These are phyloP conservation scores for Alternaria viburni DNA, from an alignment of 2,329 filamentous ascomycete species.

Conservation along the genomic window DNA sequence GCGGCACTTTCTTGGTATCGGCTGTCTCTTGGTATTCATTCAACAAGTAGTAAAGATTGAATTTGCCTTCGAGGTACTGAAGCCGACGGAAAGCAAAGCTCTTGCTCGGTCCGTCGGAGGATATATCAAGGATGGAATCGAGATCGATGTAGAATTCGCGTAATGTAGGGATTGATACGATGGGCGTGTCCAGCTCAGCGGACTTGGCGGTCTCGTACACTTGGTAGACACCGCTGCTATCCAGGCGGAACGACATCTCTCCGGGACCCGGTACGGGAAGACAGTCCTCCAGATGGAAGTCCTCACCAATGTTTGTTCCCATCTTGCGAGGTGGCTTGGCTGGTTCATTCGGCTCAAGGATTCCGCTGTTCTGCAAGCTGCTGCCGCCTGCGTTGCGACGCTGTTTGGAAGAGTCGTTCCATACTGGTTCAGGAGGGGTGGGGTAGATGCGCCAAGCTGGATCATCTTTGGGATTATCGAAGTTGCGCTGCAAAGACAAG, in stretches of 20 bases:
- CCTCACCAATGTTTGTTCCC: slow-evolving; percentile 87
- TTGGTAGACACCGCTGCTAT: slow-evolving; percentile 87
- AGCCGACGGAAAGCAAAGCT: slow-evolving; percentile 94
- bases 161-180: slow-evolving; percentile 86
- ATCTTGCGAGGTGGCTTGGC: slow-evolving; percentile 73
- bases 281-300: slow-evolving; percentile 83
- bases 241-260: slow-evolving; percentile 77
- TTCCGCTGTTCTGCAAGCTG: slow-evolving; percentile 48
- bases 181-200: slow-evolving; percentile 68
- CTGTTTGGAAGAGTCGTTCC: slow-evolving; percentile 67
- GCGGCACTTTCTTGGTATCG: slow-evolving; percentile 95
- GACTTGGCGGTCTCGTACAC: slow-evolving; percentile 77
- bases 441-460: slow-evolving; percentile 88
- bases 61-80: slow-evolving; percentile 96
- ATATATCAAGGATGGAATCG: slow-evolving; percentile 84
- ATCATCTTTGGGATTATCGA: slow-evolving; percentile 88
- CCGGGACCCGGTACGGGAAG: slow-evolving; percentile 74
- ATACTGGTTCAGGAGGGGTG: slow-evolving; percentile 87
- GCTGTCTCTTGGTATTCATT: slow-evolving; percentile 99
- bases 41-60: slow-evolving; percentile 88
- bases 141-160: slow-evolving; percentile 96
- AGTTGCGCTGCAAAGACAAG: slow-evolving; percentile 79
- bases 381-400: slow-evolving; percentile 47
- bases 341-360: slow-evolving; percentile 40
- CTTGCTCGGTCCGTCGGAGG: slow-evolving; percentile 93